These are phyloP conservation scores for Chalciporus piperatus DNA, from an alignment of 768 basidiomycete genomes.

Conservation along the genomic window DNA sequence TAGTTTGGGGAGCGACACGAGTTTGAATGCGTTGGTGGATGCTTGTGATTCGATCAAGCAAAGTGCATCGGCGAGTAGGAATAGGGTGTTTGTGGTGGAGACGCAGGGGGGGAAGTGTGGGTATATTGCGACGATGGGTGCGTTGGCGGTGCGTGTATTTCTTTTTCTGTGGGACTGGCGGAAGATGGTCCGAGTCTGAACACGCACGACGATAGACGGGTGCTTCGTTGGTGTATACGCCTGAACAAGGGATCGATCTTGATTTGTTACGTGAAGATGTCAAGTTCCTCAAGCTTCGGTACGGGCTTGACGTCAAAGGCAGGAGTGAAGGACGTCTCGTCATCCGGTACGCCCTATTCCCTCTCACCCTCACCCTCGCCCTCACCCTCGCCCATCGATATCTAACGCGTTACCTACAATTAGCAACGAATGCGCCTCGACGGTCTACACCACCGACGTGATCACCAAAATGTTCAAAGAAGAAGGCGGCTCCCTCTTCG, in stretches of 20 bases:
- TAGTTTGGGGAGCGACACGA: slow-evolving; percentile 95
- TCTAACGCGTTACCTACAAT: too few relatives aligned
- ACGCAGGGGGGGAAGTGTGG: slow-evolving; percentile 97
- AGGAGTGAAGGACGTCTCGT: slow-evolving; percentile 92
- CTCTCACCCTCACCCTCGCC: not conserved
- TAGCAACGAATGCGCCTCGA: slow-evolving; percentile 87
- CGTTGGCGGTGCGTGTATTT: slow-evolving; percentile 72
- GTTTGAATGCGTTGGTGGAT: slow-evolving; percentile 93
- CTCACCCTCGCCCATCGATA: too few relatives aligned
- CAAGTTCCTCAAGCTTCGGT: slow-evolving; percentile 82
- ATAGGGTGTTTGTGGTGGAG: slow-evolving; percentile 96
- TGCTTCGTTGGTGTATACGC: slow-evolving; percentile 91
- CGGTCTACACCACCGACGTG: slow-evolving; percentile 87
- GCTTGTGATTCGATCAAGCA: slow-evolving; percentile 99
- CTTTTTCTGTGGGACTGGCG: not conserved
- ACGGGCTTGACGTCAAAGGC: slow-evolving; percentile 81
- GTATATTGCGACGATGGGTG: slow-evolving; percentile 93
- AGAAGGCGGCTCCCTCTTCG: slow-evolving; percentile 90
- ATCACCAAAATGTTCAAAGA: slow-evolving; percentile 94
- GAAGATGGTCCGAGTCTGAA: not conserved
- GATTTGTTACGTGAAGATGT: slow-evolving; percentile 82
- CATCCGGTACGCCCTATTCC: slow-evolving; percentile 59
- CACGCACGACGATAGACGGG: slow-evolving; percentile 60
- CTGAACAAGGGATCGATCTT: slow-evolving; percentile 85
- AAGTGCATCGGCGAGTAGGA: slow-evolving; percentile 92